Conservation (phyloP, 2,329 filamentous ascomycete genomes). For the Cordyceps cicadae region DNA sequence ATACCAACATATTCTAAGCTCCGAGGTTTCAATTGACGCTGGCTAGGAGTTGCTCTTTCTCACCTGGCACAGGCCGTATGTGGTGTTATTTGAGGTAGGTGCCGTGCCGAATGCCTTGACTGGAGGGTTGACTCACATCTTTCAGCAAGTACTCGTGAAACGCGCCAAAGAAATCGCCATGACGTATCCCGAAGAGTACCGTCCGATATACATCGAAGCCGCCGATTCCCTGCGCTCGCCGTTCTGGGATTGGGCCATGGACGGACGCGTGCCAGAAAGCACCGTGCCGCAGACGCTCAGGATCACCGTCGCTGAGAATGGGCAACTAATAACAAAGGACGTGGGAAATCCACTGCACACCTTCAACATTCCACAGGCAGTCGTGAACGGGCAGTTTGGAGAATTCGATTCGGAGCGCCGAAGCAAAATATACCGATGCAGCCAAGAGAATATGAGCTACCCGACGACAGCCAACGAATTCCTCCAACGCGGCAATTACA, state of each 20-base stretch:
- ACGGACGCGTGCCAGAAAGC: constrained; percentile 35
- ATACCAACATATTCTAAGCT: background rate
- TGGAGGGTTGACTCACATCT: constrained; percentile 7
- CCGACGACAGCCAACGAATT: constrained; percentile 29
- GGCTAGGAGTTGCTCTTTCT: constrained; percentile 40
- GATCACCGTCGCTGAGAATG: constrained; percentile 34
- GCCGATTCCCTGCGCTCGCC: constrained; percentile 40
- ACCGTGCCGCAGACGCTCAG: constrained; percentile 26
- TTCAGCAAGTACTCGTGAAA: constrained; percentile 43
- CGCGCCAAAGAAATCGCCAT: constrained; percentile 38
- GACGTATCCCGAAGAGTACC: constrained; percentile 30
- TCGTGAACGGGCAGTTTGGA: constrained; percentile 30
- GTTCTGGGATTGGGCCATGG: constrained; percentile 47
- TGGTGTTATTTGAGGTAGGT: constrained; percentile 45
- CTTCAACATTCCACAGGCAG: constrained; percentile 39
- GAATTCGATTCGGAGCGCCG: constrained; percentile 21
- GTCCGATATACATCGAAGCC: constrained; percentile 32
- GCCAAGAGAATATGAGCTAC: constrained; percentile 27
- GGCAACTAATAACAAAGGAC: constrained; percentile 20
- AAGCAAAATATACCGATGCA: constrained; percentile 33
- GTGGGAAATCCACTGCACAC: constrained; percentile 45
- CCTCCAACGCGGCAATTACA: constrained; percentile 27
- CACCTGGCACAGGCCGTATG: constrained; percentile 49
- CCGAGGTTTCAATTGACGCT: background rate
- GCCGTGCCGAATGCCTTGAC: constrained; percentile 3